These are phyloP conservation scores for Suillus occidentalis DNA, from an alignment of 768 basidiomycete species.

Conservation along the genomic window DNA sequence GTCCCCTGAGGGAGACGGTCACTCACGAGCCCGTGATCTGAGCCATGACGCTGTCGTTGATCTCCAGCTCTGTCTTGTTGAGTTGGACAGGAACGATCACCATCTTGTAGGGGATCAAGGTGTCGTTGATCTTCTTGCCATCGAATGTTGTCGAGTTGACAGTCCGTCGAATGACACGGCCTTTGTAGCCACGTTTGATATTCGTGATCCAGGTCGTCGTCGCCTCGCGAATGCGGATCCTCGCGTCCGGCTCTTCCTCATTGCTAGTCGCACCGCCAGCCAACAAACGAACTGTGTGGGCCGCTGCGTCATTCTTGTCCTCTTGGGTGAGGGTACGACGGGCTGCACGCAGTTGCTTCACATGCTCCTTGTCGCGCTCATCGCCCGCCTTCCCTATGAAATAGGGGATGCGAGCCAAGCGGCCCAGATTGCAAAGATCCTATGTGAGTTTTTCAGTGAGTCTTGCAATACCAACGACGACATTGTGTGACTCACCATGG, in stretches of 20 bases:
- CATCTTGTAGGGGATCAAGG: too few relatives aligned
- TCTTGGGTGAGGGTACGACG: background rate
- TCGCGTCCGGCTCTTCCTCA: background rate
- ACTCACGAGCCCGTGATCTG: background rate
- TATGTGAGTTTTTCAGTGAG: background rate
- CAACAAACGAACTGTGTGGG: background rate
- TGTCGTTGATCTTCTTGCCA: slow-evolving; percentile 2
- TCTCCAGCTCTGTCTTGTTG: background rate
- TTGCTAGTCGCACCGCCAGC: background rate
- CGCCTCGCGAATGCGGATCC: background rate
- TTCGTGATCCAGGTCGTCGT: background rate
- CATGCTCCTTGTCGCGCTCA: slow-evolving; percentile 21
- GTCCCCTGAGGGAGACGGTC: background rate
- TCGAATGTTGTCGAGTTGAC: background rate
- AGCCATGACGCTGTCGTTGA: background rate
- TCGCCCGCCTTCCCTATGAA: slow-evolving; percentile 22
- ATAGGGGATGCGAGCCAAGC: slow-evolving; percentile 25
- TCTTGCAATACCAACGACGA: background rate
- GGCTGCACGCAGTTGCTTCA: background rate
- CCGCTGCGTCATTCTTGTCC: background rate
- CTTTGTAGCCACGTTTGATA: background rate
- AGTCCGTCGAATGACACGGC: background rate
- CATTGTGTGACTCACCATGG: slow-evolving; percentile 15
- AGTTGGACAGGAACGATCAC: too few relatives aligned
- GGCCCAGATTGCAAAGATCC: slow-evolving; percentile 30